These are phyloP conservation scores for Akebia trifoliata DNA, from an alignment of 164 flowering plant genomes.

Conservation along the genomic window DNA sequence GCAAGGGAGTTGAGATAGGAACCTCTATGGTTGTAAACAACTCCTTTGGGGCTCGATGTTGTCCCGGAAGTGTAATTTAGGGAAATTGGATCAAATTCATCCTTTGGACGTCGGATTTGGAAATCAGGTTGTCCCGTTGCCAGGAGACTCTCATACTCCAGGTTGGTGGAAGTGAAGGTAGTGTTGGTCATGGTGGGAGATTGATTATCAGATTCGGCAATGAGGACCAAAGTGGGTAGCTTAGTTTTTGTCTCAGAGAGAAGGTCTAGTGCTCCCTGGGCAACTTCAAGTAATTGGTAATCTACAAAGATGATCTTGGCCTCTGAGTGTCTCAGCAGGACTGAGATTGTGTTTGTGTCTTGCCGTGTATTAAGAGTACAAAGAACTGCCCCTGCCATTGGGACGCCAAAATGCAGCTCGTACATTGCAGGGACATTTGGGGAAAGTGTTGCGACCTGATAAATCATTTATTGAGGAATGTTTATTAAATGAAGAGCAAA, in stretches of 20 bases:
- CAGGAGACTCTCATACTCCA: slow-evolving; percentile 45
- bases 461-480: background rate
- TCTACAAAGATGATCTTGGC: slow-evolving; percentile 65
- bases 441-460: slow-evolving; percentile 54
- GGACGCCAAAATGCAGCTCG: slow-evolving; percentile 73
- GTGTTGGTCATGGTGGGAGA: slow-evolving; percentile 2
- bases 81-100: slow-evolving; percentile 66
- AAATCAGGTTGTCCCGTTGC: slow-evolving; percentile 36
- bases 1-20: slow-evolving; percentile 65
- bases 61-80: slow-evolving; percentile 82
- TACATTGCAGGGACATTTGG: slow-evolving; percentile 73
- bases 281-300: slow-evolving; percentile 37
- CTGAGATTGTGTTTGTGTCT: slow-evolving; percentile 49
- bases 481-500: background rate
- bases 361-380: slow-evolving; percentile 55
- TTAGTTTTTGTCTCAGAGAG: slow-evolving; percentile 23
- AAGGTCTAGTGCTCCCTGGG: slow-evolving; percentile 33
- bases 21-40: slow-evolving; percentile 71
- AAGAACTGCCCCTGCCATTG: slow-evolving; percentile 71
- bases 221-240: slow-evolving; percentile 38
- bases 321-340: slow-evolving; percentile 45
- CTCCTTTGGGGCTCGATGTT: slow-evolving; percentile 81
- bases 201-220: slow-evolving; percentile 27
- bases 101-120: slow-evolving; percentile 41
- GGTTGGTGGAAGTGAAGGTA: background rate